These are phyloP conservation scores for Phaeosphaeriaceae sp. DNA, from an alignment of 2,329 filamentous ascomycete genomes.

Conservation along the genomic window DNA sequence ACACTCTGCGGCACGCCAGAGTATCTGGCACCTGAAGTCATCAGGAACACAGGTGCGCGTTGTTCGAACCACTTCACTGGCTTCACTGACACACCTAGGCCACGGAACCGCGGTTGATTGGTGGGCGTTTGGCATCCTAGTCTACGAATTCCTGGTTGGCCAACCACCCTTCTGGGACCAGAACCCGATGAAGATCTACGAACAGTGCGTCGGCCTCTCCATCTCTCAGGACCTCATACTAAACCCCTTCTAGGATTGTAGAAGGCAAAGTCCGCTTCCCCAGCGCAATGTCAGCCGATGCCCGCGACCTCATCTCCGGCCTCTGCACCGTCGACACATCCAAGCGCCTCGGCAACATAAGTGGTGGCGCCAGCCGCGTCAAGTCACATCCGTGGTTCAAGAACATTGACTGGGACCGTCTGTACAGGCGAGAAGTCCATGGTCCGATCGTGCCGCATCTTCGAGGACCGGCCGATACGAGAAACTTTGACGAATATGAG, in stretches of 20 bases:
- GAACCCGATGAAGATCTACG: slow-evolving; percentile 87
- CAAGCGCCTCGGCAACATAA: slow-evolving; percentile 79
- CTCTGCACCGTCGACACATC: slow-evolving; percentile 83
- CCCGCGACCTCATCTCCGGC: slow-evolving; percentile 76
- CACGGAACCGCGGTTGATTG: slow-evolving; percentile 79
- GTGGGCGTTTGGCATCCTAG: slow-evolving; percentile 85
- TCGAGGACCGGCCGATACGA: slow-evolving; percentile 74
- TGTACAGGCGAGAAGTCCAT: slow-evolving; percentile 68
- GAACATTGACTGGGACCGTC: slow-evolving; percentile 75
- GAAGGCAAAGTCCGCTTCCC: slow-evolving; percentile 80
- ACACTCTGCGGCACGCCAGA: slow-evolving; percentile 85
- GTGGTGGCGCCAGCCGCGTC: slow-evolving; percentile 74
- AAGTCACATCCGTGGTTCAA: slow-evolving; percentile 80
- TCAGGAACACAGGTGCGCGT: slow-evolving; percentile 74
- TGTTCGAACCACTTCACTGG: slow-evolving; percentile 6
- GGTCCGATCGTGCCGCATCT: slow-evolving; percentile 81
- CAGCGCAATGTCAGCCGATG: slow-evolving; percentile 70
- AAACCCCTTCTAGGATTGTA: slow-evolving; percentile 68
- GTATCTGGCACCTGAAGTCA: slow-evolving; percentile 84
- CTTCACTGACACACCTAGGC: slow-evolving; percentile 48
- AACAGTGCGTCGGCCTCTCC: slow-evolving; percentile 56
- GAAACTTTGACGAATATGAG: slow-evolving; percentile 86
- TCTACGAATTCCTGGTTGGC: slow-evolving; percentile 85
- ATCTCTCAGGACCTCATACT: background rate
- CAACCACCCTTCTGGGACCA: slow-evolving; percentile 89